Evolutionary conservation across 495 filamentous ascomycete species (phyloP), one percentile per base, ranked within the genome.

Genomic region (Penicillium diatomitis): DNA sequence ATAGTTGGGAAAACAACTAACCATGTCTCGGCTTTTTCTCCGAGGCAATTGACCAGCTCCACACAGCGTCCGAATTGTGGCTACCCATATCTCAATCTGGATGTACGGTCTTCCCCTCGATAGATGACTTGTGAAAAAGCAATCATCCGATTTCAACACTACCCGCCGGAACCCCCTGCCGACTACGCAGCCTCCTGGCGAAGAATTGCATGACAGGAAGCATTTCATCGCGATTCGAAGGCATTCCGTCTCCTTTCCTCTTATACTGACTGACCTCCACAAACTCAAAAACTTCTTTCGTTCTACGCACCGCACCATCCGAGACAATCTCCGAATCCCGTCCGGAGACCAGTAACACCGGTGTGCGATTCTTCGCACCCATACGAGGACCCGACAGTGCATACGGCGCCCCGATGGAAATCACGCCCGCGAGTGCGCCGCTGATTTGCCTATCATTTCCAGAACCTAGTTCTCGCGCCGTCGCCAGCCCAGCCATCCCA

Each of bases 161-260:
- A 4, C 80, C 82, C 53, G 74, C 70, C 4, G 80, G 82, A 39
- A 84, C 75, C 28, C 80, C 82, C 52, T 70, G 65, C 43, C 74
- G 73, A 69, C 79, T 90, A 63, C 72, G 70, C 61, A 98, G 64
- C 55, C 86, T 75, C 47, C 86, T 75, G 0, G 85, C 87, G 61
- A 96, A 86, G 67, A 96, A 98, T 59, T 81, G 76, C 91, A 98
- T 96, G 41, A 96, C 79, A 3, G 92, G 91, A 52, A 87, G 51
- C 81, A 92, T 88, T 75, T 98, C 91, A 20, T 95, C 89, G 45
- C 83, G 70, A 63, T 72, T 88, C 50, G 69, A 66, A 27, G 90
- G 87, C 92, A 96, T 96, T 6, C 77, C 77, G 71, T 96, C 92
- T 7, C 84, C 87, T 8, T 57, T 58, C 63, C 82, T 79, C 50